Base-by-base conservation (phyloP, 2,329 filamentous ascomycete species). In the Apiospora rasikravindrae region DNA sequence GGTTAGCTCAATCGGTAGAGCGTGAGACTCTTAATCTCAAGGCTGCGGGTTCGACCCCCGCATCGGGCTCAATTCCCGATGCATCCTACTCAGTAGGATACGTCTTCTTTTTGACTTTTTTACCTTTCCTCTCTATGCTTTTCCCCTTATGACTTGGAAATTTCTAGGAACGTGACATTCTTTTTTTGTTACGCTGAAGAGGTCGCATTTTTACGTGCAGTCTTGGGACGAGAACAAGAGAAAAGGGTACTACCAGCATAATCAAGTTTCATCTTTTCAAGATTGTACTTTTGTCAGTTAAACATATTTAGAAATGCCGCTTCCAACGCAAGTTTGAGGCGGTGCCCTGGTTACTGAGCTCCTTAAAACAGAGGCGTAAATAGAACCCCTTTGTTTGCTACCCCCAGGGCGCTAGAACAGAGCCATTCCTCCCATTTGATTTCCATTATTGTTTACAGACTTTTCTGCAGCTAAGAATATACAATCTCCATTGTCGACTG, bases 1-100 rank as follows among this genome's bases (percentile, higher is more conserved):
- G 85, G 86, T 85, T 90, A 89, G 88, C 88, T 89, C 88, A 90
- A 89, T 89, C 87, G 87, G 88, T 90, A 91, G 89, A 91, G 89
- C 89, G 89, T 91, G 86, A 90, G 89, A 90, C 89, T 91, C 89
- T 85, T 85, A 84, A 78, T 89, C 76, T 78, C 76, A 77, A 78
- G 76, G 76, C 73, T 76, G 76, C 76, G 76, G 77, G 66, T 74
- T 74, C 80, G 83, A 84, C 82, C 83, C 83, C 83, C 83, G 82
- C 83, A 79, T 82, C 76, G 80, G 80, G 80, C 81, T 82, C 79
- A 80, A 80, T 77, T 80, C 79, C 79, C 74, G 78, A 47, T 68
- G 66, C 44, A 26, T 33, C 66, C 24, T 22, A 47, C 4, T 10
- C 19, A 47, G 11, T 44, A 22, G 14, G 40, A 26, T 19, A 47